Percentiles rank a stretch among this genome's conserved stretches.
Evolutionary conservation across 768 basidiomycete genomes (phyloP).

Genomic region (Psilocybe azurescens): DNA sequence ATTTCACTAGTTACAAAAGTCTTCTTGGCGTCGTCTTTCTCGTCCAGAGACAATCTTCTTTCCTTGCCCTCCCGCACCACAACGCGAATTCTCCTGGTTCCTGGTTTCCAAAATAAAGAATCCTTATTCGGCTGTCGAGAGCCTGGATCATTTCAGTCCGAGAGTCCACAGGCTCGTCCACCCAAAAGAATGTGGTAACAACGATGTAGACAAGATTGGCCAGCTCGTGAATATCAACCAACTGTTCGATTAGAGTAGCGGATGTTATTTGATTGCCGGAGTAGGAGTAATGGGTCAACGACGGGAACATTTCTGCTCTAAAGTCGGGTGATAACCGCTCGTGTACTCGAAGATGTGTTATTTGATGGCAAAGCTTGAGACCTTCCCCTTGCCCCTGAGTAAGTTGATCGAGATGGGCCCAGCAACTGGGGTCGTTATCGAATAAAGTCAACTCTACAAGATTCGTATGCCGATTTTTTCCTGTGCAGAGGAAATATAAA

Average conservation of each 20-base stretch:
- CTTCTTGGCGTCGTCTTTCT: not conserved
- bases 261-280: conserved; percentile 4
- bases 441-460: conserved; percentile 24
- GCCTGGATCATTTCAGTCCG: conserved; percentile 10
- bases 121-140: conserved; percentile 19
- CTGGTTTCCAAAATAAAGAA: conserved; percentile 19
- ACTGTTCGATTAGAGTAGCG: not conserved
- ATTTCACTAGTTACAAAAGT: conserved; percentile 6
- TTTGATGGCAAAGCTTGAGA: conserved; percentile 18
- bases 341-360: conserved; percentile 28
- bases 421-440: conserved; percentile 17
- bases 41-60: conserved; percentile 23
- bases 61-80: conserved; percentile 23
- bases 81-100: conserved; percentile 22
- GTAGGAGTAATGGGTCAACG: conserved; percentile 24
- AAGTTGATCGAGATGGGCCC: conserved; percentile 12
- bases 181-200: conserved; percentile 25
- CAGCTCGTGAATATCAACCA: conserved; percentile 3
- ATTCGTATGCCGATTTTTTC: conserved; percentile 1
- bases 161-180: conserved; percentile 14
- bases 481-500: conserved; percentile 14
- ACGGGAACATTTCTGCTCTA: conserved; percentile 12
- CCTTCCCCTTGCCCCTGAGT: conserved; percentile 2
- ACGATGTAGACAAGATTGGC: conserved; percentile 20
- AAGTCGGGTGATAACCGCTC: conserved; percentile 17